These are phyloP conservation scores for Diaporthe vexans DNA, from an alignment of 2,329 filamentous ascomycete genomes.

Conservation along the genomic window DNA sequence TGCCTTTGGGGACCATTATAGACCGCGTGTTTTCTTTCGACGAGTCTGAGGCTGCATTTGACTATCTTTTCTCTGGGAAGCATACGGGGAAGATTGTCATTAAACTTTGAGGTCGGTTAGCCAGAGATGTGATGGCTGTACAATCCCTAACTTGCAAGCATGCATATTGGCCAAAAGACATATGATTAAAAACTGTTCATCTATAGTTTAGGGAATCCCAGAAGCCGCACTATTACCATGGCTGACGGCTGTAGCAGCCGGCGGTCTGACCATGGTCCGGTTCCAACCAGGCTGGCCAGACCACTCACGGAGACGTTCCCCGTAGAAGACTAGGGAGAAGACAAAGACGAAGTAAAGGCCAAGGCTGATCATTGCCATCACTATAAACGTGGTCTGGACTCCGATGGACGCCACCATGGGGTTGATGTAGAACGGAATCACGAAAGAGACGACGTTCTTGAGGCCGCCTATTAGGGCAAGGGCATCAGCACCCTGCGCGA, in stretches of 20 bases:
- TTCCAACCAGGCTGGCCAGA: background rate
- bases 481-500: background rate
- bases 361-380: conserved; percentile 12
- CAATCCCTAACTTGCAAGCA: no score
- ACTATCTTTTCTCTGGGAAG: no score
- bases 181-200: no score
- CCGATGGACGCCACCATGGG: background rate
- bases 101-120: no score
- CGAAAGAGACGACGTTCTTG: conserved; percentile 15
- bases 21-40: no score
- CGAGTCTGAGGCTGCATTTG: no score
- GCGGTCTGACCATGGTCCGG: background rate
- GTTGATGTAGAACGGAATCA: background rate
- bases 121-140: no score
- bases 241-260: background rate
- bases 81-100: no score
- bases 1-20: no score
- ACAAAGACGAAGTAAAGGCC: background rate
- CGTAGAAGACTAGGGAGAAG: background rate
- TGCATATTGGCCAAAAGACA: no score
- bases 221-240: no score
- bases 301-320: background rate
- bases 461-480: conserved; percentile 8
- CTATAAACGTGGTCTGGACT: background rate
- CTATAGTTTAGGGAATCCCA: no score